A percentile compares a stretch with the other conserved stretches of the same genome.
phyloP scores from a whole-genome alignment of 148 eudicot species.

The Heliosperma pusillum region DNA sequence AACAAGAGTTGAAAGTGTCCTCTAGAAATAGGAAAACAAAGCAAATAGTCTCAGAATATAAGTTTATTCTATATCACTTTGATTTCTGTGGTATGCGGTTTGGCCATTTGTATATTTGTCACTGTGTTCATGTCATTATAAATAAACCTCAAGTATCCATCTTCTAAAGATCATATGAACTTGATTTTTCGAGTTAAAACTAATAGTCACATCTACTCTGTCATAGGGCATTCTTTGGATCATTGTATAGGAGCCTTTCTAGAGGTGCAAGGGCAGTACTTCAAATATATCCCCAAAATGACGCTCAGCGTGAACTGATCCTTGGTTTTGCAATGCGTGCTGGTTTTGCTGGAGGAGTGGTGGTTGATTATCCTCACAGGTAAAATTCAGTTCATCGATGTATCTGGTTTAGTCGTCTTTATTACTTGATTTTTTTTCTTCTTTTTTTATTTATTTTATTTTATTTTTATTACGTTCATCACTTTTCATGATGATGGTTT shows the following conservation, averaged over 20 bases:
- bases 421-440: too few relatives aligned
- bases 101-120: background rate
- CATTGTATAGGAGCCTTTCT: constrained; percentile 65
- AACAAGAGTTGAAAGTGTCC: background rate
- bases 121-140: background rate
- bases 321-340: constrained; percentile 75
- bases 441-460: background rate
- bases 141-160: background rate
- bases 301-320: constrained; percentile 77
- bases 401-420: too few relatives aligned
- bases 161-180: background rate
- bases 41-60: background rate
- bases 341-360: constrained; percentile 92
- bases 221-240: constrained; percentile 86
- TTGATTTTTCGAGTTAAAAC: constrained; percentile 1
- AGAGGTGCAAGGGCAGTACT: constrained; percentile 90
- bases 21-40: background rate
- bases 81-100: background rate
- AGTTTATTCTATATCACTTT: background rate
- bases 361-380: constrained; percentile 93
- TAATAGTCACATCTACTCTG: background rate
- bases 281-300: constrained; percentile 82
- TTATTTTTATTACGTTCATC: background rate
- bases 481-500: background rate
- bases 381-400: too few relatives aligned